Conservation (phyloP, 2,329 filamentous ascomycete species). For the Aspergillus quadrilineatus region DNA sequence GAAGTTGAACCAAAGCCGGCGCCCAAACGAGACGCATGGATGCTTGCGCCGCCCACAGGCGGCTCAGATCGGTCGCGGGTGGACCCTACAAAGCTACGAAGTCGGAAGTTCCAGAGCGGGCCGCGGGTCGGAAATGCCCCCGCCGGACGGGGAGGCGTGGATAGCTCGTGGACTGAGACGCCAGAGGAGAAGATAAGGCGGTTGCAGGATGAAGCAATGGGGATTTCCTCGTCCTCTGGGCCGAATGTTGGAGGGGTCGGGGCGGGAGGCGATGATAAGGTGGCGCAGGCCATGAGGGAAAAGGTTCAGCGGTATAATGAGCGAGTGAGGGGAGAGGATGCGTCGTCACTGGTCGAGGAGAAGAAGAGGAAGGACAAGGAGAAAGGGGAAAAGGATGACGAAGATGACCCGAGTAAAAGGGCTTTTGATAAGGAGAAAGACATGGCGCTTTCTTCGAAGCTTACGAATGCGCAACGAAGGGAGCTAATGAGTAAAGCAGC, state of each 20-base stretch:
- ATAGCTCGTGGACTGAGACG: conserved; percentile 84
- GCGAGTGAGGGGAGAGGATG: conserved; percentile 11
- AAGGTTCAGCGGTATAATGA: conserved; percentile 59
- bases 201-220: conserved; percentile 78
- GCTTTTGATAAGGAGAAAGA: conserved; percentile 93
- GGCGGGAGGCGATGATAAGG: conserved; percentile 21
- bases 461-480: conserved; percentile 70
- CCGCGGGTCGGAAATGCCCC: conserved; percentile 50
- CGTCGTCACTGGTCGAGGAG: conserved; percentile 1
- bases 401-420: conserved; percentile 87
- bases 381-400: conserved; percentile 56
- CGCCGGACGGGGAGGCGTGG: conserved; percentile 36
- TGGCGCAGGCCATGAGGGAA: conserved; percentile 44
- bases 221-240: conserved; percentile 50
- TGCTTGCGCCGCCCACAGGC: conserved; percentile 67
- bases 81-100: conserved; percentile 80
- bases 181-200: conserved; percentile 81
- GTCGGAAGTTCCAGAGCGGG: conserved; percentile 77
- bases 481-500: conserved; percentile 77
- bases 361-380: conserved; percentile 11
- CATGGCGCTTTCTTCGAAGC: conserved; percentile 72
- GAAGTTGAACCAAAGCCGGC: conserved; percentile 21
- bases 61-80: conserved; percentile 58
- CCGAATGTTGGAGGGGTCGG: conserved; percentile 6
- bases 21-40: conserved; percentile 76